Base-by-base conservation (phyloP, 805 yeast species). In the Priceomyces medius region DNA sequence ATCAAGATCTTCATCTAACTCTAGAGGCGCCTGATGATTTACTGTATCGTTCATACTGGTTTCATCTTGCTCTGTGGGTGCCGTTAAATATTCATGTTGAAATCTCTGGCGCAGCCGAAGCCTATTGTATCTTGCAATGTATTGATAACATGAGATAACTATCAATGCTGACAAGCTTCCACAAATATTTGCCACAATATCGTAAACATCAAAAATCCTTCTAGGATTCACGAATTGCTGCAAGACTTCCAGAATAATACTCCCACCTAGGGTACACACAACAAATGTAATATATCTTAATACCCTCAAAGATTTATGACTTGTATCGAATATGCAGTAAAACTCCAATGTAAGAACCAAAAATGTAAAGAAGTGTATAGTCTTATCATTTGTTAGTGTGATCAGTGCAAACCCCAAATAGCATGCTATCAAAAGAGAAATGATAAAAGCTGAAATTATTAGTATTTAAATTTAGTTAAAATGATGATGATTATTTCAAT, bases 321-420 rank as follows among this genome's bases (percentile, higher is more conserved):
- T 55, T 6, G 68, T 54, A 27, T 76, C 74, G 35, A 74, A 54
- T 2, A 73, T 47, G 55, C 69, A 72, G 45, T 71, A 72, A 51
- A 79, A 77, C 35, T 79, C 67, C 20, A 59, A 55, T 0, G 85
- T 74, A 9, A 80, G 66, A 0, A 71, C 43, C 35, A 66, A 51
- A 51, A 80, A 80, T 4, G 71, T 72, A 3, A 49, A 7, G 40
- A 74, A 74, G 54, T 80, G 86, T 1, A 75, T 53, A 9, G 66
- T 23, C 55, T 80, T 80, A 50, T 80, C 86, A 53, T 79, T 65
- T 7, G 57, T 56, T 16, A 78, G 49, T 0, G 68, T 66, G 2
- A 78, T 52, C 59, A 61, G 66, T 17, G 81, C 75, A 51, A 78
- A 73, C 16, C 83, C 83, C 5, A 78, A 59, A 45, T 76, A 77